Conservation (phyloP, 768 basidiomycete genomes). For the Tephrocybe sp. region DNA sequence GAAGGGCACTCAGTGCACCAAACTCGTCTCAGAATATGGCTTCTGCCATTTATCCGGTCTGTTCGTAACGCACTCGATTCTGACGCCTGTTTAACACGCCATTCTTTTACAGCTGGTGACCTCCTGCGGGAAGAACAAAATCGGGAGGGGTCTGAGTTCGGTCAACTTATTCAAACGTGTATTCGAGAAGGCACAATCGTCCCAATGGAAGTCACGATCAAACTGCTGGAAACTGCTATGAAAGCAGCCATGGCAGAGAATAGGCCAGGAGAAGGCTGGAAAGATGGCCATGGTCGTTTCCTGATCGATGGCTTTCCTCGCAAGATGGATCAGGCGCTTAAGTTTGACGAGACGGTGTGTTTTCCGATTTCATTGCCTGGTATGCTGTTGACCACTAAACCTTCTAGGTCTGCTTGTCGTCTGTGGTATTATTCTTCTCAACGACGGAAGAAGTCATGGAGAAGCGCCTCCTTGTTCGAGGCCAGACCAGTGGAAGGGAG, state of each 20-base stretch:
- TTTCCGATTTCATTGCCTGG: too few species aligned
- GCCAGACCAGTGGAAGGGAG: slow-evolving; percentile 91
- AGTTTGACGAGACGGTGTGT: slow-evolving; percentile 95
- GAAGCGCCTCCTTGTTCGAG: slow-evolving; percentile 79
- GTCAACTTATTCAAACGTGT: slow-evolving; percentile 79
- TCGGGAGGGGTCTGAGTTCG: slow-evolving; percentile 80
- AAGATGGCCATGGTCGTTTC: slow-evolving; percentile 73
- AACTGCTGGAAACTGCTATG: slow-evolving; percentile 95
- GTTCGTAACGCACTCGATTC: slow-evolving; percentile 14
- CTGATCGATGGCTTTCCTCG: slow-evolving; percentile 96
- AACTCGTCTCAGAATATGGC: slow-evolving; percentile 77
- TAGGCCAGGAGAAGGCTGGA: slow-evolving; percentile 56
- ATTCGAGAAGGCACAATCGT: slow-evolving; percentile 94
- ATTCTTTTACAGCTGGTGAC: slow-evolving; percentile 45
- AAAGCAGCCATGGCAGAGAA: slow-evolving; percentile 46
- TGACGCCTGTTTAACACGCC: slow-evolving; percentile 9
- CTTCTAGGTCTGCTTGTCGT: slow-evolving; percentile 74
- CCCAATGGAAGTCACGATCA: slow-evolving; percentile 95
- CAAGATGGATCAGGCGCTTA: too few species aligned
- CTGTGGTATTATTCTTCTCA: slow-evolving; percentile 80
- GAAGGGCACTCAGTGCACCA: slow-evolving; percentile 92
- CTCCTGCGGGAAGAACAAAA: too few species aligned
- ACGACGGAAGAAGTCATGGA: slow-evolving; percentile 90
- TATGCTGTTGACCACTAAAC: too few species aligned
- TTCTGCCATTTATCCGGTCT: slow-evolving; percentile 94